Evolutionary conservation across 768 basidiomycete species (phyloP), one percentile per base, ranked within the genome.

Genomic region (Leccinum rimulosum): DNA sequence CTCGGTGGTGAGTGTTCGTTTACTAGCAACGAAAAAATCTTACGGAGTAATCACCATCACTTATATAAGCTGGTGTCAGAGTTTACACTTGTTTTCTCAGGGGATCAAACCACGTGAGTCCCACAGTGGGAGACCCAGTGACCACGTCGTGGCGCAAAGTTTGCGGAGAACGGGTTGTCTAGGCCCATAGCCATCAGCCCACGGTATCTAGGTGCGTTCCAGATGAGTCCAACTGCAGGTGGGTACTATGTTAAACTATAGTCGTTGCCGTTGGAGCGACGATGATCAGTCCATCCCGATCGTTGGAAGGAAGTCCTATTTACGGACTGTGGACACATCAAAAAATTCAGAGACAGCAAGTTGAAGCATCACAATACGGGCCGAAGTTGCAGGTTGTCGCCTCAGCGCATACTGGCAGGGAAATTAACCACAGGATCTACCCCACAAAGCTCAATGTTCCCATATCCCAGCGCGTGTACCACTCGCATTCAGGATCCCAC

Each of bases 71-170:
- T 45, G 15, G n/a, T 17, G 11, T 52, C 61, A 11, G 8, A 52
- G 56, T 70, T 70, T 70, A 57, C 36, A 6, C 2, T 36, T 71
- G 65, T 70, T 68, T 51, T 56, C 8, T 11, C 35, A 4, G 15
- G 15, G 6, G n/a, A 12, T n/a, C 5, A 6, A 33, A 33, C 28
- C 50, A 36, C 53, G 52, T 38, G 52, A 49, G 25, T 15, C 27
- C 7, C 40, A 43, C 40, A 10, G 40, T 43, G 40, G 40, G 40
- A 40, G 40, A 33, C 11, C 11, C 11, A 11, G 31, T 33, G 40
- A 33, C 11, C 11, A 33, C 31, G 31, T 33, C 31, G 4, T 5
- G 31, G 31, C 31, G 31, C 31, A 33, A 33, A 33, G 31, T 10
- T 33, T 33, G 33, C 33, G 33, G 12, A 35, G 33, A 35, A 35